Percentiles rank a stretch among this genome's conserved stretches.
These are phyloP conservation scores for Datura wrightii DNA, from an alignment of 257 asterid species.

Conservation along the genomic window DNA sequence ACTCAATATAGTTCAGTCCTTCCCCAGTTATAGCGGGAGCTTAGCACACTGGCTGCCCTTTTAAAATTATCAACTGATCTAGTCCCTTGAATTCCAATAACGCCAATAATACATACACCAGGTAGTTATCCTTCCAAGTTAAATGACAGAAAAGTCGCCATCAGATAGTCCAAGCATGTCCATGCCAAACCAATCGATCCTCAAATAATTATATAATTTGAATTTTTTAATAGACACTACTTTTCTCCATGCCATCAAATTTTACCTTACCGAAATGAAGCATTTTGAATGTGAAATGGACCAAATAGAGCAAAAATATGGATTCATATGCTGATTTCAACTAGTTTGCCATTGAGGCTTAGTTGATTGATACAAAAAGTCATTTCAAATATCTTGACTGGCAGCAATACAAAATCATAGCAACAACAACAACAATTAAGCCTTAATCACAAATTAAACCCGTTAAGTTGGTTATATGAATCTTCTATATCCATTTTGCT, in stretches of 20 bases:
- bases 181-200: slow-evolving; percentile 4
- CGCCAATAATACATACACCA: neutral
- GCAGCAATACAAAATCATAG: neutral
- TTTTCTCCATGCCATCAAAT: neutral
- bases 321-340: neutral
- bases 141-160: neutral
- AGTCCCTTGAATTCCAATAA: neutral
- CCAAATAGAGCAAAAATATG: neutral
- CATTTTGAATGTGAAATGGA: neutral
- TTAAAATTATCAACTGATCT: neutral
- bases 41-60: neutral
- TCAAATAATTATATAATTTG: neutral
- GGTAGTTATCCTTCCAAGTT: neutral
- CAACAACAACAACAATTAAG: neutral
- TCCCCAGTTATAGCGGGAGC: neutral
- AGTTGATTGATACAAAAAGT: neutral
- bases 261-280: neutral
- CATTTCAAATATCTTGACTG: neutral
- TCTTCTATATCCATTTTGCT: neutral
- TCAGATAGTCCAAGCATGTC: neutral
- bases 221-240: neutral
- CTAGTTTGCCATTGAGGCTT: neutral
- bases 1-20: neutral
- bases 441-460: neutral
- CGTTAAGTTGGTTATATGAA: neutral